Conservation (phyloP, 1,139 yeast species). For the Suhomyces panamericanus region DNA sequence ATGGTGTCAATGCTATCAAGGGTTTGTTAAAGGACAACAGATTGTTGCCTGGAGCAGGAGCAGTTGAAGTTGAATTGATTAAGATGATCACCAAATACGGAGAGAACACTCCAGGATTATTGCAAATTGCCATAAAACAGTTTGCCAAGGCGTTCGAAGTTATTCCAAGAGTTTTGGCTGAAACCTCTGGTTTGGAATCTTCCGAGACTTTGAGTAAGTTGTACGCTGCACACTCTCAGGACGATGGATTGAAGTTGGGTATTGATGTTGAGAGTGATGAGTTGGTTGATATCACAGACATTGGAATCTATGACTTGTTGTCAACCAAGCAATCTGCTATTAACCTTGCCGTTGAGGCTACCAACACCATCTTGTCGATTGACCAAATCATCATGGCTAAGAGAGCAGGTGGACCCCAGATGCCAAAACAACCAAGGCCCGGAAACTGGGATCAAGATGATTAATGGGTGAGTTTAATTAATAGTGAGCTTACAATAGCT, state of each 20-base stretch:
- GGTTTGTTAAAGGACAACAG: constrained; percentile 79
- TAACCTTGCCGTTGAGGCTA: constrained; percentile 93
- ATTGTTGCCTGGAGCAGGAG: constrained; percentile 95
- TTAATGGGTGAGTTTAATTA: constrained; percentile 27
- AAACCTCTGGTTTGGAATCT: constrained; percentile 90
- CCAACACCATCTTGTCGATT: constrained; percentile 83
- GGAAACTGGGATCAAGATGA: constrained; percentile 99
- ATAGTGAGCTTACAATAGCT: not conserved
- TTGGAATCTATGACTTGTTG: constrained; percentile 75
- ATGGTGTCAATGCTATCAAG: constrained; percentile 91
- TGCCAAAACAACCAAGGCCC: constrained; percentile 85
- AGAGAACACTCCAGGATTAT: constrained; percentile 88
- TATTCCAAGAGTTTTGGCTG: constrained; percentile 88
- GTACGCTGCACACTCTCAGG: constrained; percentile 76
- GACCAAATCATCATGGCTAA: constrained; percentile 93
- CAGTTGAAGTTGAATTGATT: constrained; percentile 89
- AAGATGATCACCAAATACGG: constrained; percentile 79
- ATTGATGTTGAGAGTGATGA: constrained; percentile 28
- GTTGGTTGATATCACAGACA: constrained; percentile 61
- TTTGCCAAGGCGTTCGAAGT: constrained; percentile 95
- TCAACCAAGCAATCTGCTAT: constrained; percentile 85
- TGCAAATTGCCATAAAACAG: constrained; percentile 91
- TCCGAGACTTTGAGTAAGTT: constrained; percentile 84
- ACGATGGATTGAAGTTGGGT: constrained; percentile 53
- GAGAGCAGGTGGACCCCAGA: constrained; percentile 95